Conservation (phyloP, 2,329 filamentous ascomycete genomes). For the Xylariaceae sp. region DNA sequence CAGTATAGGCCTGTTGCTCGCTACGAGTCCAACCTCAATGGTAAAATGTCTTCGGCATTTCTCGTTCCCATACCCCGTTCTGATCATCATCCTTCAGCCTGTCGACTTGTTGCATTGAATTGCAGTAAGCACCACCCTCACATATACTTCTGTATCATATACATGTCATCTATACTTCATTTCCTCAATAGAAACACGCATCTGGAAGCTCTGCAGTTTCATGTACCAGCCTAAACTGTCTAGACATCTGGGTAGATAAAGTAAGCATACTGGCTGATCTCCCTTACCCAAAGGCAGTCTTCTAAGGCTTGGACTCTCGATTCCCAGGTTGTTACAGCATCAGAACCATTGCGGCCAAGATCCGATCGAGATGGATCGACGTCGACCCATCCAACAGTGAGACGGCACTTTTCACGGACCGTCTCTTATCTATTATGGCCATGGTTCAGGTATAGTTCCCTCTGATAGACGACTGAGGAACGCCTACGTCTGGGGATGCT, state of each 20-base stretch:
- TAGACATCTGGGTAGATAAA: background rate
- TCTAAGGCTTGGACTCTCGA: slow-evolving; percentile 4
- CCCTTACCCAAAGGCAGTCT: background rate
- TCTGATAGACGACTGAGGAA: slow-evolving; percentile 9
- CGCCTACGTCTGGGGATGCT: background rate
- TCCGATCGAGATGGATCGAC: slow-evolving; percentile 6
- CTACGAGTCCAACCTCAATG: too few species aligned
- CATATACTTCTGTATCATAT: too few species aligned
- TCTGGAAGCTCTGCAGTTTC: too few species aligned
- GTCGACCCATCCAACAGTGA: background rate
- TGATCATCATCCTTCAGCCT: slow-evolving; percentile 16
- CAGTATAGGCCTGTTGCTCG: too few species aligned
- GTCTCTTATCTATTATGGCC: too few species aligned
- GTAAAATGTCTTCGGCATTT: slow-evolving; percentile 21
- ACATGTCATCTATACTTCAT: too few species aligned
- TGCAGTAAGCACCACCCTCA: too few species aligned
- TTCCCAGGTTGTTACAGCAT: slow-evolving; percentile 6
- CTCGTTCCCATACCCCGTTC: slow-evolving; percentile 7
- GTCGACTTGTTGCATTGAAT: background rate
- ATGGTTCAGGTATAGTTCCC: slow-evolving; percentile 2
- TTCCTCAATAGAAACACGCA: too few species aligned
- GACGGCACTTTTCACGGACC: too few species aligned
- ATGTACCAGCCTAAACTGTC: too few species aligned
- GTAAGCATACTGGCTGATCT: background rate
- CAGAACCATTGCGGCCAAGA: slow-evolving; percentile 1